Evolutionary conservation across 2,329 filamentous ascomycete genomes (phyloP).

Genomic region (Ascomycota sp.): DNA sequence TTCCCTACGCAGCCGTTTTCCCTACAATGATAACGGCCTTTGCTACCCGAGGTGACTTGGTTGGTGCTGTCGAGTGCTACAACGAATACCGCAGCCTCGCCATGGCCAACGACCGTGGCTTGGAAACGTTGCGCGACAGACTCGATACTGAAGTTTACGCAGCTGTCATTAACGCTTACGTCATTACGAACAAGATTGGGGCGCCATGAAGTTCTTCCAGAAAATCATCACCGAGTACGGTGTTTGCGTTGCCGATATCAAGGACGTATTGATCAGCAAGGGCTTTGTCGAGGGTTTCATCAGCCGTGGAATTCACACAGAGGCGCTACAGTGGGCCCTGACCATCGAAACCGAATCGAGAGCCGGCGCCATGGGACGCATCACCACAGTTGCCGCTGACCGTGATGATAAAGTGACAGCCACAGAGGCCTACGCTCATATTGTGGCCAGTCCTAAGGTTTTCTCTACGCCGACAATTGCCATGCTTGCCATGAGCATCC

Average conservation of each 20-base stretch:
- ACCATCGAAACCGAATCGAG: constrained; percentile 38
- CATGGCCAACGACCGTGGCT: constrained; percentile 62
- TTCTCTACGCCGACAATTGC: constrained; percentile 48
- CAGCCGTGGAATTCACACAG: constrained; percentile 44
- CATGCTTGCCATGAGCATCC: constrained; percentile 70
- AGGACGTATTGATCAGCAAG: constrained; percentile 48
- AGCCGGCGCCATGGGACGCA: constrained; percentile 44
- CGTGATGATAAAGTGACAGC: constrained; percentile 50
- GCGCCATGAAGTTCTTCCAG: constrained; percentile 68
- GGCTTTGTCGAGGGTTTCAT: constrained; percentile 68
- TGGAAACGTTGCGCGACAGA: constrained; percentile 45
- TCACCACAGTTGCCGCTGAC: constrained; percentile 66
- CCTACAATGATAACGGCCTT: constrained; percentile 92
- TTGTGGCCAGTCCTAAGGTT: constrained; percentile 29
- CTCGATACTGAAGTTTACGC: constrained; percentile 76
- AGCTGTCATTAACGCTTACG: constrained; percentile 76
- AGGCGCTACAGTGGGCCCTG: constrained; percentile 56
- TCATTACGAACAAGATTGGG: constrained; percentile 62
- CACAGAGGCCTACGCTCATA: constrained; percentile 39
- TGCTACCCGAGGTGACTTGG: constrained; percentile 57
- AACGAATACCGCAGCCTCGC: constrained; percentile 83
- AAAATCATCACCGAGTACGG: constrained; percentile 49
- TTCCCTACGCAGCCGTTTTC: constrained; percentile 65
- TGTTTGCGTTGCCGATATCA: constrained; percentile 39
- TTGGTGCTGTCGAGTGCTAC: constrained; percentile 83